Percentiles rank a stretch among this genome's conserved stretches.
These are phyloP conservation scores for Kwoniella europaea DNA, from an alignment of 768 basidiomycete genomes.

Conservation along the genomic window DNA sequence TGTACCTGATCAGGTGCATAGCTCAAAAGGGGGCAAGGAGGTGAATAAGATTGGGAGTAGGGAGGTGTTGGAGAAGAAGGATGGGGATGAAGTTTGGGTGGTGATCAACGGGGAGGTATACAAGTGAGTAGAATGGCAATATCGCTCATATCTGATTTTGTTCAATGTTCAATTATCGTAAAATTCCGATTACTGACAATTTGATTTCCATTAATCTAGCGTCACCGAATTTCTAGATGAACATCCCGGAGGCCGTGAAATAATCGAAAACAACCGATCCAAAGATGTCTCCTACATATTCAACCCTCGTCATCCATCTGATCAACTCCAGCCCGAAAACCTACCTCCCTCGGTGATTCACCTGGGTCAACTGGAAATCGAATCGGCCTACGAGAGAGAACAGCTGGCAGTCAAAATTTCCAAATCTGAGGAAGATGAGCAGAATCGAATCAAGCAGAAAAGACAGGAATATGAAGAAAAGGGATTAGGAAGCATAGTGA, in stretches of 20 bases:
- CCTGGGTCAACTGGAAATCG: slow-evolving; percentile 38
- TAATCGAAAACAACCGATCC: slow-evolving; percentile 43
- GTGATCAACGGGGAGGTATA: slow-evolving; percentile 53
- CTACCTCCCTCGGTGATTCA: slow-evolving; percentile 44
- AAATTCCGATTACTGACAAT: too few relatives aligned
- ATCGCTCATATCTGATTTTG: neutral
- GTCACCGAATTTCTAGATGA: slow-evolving; percentile 53
- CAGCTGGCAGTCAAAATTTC: slow-evolving; percentile 39
- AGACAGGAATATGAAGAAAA: slow-evolving; percentile 44
- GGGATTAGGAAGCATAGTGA: slow-evolving; percentile 45
- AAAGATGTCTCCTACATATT: slow-evolving; percentile 53
- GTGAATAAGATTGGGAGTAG: slow-evolving; percentile 21
- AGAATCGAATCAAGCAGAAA: slow-evolving; percentile 29
- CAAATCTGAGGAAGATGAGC: slow-evolving; percentile 44
- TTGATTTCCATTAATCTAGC: slow-evolving; percentile 13
- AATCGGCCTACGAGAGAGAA: slow-evolving; percentile 40
- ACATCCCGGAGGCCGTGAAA: slow-evolving; percentile 53
- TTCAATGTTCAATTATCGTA: too few relatives aligned
- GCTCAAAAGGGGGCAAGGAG: slow-evolving; percentile 3
- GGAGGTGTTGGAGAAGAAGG: slow-evolving; percentile 42
- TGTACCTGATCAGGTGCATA: slow-evolving; percentile 29
- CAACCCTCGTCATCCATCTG: slow-evolving; percentile 50
- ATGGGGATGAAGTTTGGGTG: slow-evolving; percentile 47
- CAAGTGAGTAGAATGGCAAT: slow-evolving; percentile 35
- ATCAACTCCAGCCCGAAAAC: slow-evolving; percentile 51